Base-by-base conservation (phyloP, 2,329 filamentous ascomycete genomes). In the Phaeosphaeriaceae sp. region DNA sequence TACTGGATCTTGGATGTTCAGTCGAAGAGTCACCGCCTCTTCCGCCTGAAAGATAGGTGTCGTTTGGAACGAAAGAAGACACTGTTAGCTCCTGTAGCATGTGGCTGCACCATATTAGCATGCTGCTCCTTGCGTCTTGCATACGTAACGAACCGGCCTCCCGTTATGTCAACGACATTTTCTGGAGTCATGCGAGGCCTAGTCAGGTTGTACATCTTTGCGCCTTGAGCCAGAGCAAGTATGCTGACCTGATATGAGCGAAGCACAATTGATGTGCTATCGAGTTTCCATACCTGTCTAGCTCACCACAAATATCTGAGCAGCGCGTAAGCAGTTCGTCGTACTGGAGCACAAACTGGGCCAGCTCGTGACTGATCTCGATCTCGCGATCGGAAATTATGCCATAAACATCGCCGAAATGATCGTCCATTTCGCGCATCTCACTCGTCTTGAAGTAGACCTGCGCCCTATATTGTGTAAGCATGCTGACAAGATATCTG, bases 371-470 rank as follows among this genome's bases (percentile, higher is more conserved):
- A 0, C 95, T 85, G 46, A 98, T 91, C 66, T 97, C 92, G 47
- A 97, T 94, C 74, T 99, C 94, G 55, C 88, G 88, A 70, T 97
- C 94, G 91, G 91, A 91, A 56, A 99, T 97, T 57, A 88, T 84
- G 40, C 91, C 89, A 69, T 94, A 94, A 28, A 97, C 85, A 74
- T 98, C 94, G 11, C 95, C 95, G 65, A 93, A 89, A 56, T 90
- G 85, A 10, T 86, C 82, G 70, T 98, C 94, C 77, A 99, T 85
- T 62, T 94, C 89, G 58, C 82, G 84, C 89, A 97, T 97, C 56
- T 89, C 85, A 5, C 79, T 82, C 64, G 94, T 97, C 74, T 98
- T 99, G 81, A 94, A 98, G 75, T 95, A 97, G 0, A 88, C 88
- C 52, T 86, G 83, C 1, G 85, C 87, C 50, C 68, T 70, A 11